phyloP scores from a whole-genome alignment of 768 basidiomycete genomes.

The Macrolepiota albuminosa region DNA sequence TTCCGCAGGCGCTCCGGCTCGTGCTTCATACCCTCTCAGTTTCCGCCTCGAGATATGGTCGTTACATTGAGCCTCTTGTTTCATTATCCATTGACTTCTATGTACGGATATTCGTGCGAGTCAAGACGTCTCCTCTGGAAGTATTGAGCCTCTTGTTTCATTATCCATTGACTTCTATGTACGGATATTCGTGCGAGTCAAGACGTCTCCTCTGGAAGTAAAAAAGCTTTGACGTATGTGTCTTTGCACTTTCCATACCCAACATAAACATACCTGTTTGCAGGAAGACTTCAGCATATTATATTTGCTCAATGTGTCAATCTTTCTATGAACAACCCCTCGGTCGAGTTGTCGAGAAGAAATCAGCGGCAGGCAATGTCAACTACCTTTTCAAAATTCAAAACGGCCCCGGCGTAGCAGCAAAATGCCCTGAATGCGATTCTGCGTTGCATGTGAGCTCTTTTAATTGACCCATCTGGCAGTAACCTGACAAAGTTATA shows the following conservation, averaged over 20 bases:
- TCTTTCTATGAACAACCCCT: conserved; percentile 79
- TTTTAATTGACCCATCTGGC: background rate
- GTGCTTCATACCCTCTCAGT: conserved; percentile 84
- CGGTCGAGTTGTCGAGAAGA: conserved; percentile 64
- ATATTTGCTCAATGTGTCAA: conserved; percentile 83
- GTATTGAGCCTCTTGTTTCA: conserved; percentile 89
- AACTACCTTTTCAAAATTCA: conserved; percentile 71
- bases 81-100: conserved; percentile 98
- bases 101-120: conserved; percentile 82
- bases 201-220: conserved; percentile 78
- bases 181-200: conserved; percentile 81
- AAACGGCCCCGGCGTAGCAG: conserved; percentile 58
- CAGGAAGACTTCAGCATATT: conserved; percentile 85
- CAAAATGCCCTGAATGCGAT: conserved; percentile 80
- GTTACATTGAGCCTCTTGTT: conserved; percentile 83
- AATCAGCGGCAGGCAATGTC: conserved; percentile 47
- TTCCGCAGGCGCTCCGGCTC: conserved; percentile 73
- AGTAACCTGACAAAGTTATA: conserved; percentile 22
- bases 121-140: conserved; percentile 68
- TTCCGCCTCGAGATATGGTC: conserved; percentile 88
- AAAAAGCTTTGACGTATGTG: conserved; percentile 71
- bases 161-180: conserved; percentile 98
- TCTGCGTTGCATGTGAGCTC: conserved; percentile 64
- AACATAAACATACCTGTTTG: conserved; percentile 1
- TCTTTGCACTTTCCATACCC: background rate